Evolutionary conservation across 345 rosid genomes (phyloP), one percentile per base, ranked within the genome.

Genomic region (Hirschfeldia incana): DNA sequence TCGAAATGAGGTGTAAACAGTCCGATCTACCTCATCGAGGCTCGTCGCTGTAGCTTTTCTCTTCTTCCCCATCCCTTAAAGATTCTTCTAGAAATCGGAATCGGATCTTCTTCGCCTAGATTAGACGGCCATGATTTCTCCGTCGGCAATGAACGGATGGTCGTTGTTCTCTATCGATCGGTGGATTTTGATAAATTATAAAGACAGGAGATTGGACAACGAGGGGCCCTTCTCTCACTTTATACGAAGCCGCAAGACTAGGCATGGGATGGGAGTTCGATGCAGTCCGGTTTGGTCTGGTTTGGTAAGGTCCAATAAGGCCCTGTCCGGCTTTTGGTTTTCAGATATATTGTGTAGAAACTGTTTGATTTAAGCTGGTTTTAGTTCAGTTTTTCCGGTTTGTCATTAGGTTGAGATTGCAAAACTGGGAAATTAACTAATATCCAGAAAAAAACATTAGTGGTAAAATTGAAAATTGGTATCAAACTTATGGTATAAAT

Each of bases 1-100:
- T 75, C 94, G 89, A 77, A 94, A 94, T 1, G 97, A 89, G 15
- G 96, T 88, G 76, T 92, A 89, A 88, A 92, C 89, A 80, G 88
- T 92, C 80, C 97, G 97, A 94, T 94, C 97, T 87, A 92, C 97
- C 89, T 92, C 98, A 75, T 94, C 98, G 4, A 94, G 92, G 85
- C 94, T 91, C 16, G 91, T 84, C 3, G 93, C 94, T 61, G 87
- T 86, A 2, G 97, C 90, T 80, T 94, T 94, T 80, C 98, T 86
- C 90, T 94, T 92, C 92, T 94, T 94, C 78, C 89, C 97, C 97
- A 94, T 93, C 73, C 49, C 33, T 64, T 32, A 51, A 69, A 42
- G 63, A 34, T 28, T n/a, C 67, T 44, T 27, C 26, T 28, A 1
- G 3, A 28, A 42, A 10, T 42, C 13, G 42, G 42, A 36, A 36